Evolutionary conservation across 139 green algal genomes (phyloP).

Genomic region (Chlorella vulgaris): DNA sequence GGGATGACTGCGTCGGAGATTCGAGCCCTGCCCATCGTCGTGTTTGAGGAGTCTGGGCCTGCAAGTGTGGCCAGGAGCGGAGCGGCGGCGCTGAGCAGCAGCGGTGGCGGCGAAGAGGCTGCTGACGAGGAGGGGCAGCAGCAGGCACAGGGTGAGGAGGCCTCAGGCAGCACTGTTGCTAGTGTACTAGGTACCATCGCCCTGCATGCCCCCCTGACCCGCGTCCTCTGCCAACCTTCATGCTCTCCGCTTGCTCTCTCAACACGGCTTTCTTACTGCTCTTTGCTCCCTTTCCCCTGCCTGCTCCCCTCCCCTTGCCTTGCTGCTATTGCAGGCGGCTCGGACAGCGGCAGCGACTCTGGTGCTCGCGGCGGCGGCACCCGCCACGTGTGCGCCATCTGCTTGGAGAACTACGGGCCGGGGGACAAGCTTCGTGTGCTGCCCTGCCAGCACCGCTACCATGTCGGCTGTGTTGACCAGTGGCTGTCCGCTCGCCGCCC

Average conservation of each 20-base stretch:
- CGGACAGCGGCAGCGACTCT: slow-evolving; percentile 1
- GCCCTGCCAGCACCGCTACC: slow-evolving; percentile 65
- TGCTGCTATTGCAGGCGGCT: neutral
- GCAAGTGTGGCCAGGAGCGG: neutral
- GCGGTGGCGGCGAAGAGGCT: neutral
- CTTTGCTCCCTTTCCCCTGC: neutral
- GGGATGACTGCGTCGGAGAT: slow-evolving; percentile 54
- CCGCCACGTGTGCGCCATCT: slow-evolving; percentile 59
- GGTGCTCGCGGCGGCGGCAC: slow-evolving; percentile 55
- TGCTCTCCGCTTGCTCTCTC: too few species aligned
- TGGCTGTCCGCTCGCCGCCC: slow-evolving; percentile 51
- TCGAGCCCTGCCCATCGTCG: slow-evolving; percentile 55
- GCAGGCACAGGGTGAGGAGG: neutral
- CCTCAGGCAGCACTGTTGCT: too few species aligned
- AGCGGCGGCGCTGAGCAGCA: neutral
- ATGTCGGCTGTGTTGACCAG: slow-evolving; percentile 57
- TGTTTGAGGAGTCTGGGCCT: slow-evolving; percentile 29
- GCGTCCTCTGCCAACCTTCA: too few species aligned
- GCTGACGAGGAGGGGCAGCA: neutral
- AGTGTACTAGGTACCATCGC: too few species aligned
- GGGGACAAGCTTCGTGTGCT: slow-evolving; percentile 70
- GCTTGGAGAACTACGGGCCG: slow-evolving; percentile 61
- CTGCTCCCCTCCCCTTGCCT: neutral
- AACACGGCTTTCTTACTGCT: neutral
- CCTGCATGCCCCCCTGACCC: too few species aligned